Base-by-base conservation (phyloP, 2,329 filamentous ascomycete species). In the Ophiostoma sp. region DNA sequence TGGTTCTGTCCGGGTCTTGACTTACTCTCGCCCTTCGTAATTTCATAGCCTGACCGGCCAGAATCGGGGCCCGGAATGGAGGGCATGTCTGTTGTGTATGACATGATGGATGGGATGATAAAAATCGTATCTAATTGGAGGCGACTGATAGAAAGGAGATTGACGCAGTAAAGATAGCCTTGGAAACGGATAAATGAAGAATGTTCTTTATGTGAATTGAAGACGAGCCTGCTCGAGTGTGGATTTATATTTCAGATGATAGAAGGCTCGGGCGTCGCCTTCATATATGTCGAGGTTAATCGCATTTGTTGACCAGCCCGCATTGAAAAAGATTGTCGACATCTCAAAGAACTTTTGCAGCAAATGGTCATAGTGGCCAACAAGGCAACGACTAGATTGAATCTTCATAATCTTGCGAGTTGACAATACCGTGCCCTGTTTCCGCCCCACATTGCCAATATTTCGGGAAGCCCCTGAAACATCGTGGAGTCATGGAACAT, bases 1-100 rank as follows among this genome's bases (percentile, higher is more conserved):
- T 6, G 15, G 12, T 19, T 59, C 28, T n/a, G 4, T 3, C 3
- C 8, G 22, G 12, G 4, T 1, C 7, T 22, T 25, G 28, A 72
- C 73, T n/a, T 42, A 74, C 73, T 74, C 70, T 74, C 73, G 70
- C 73, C 73, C 36, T 74, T 74, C 19, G 73, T 72, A 39, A 74
- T 72, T 31, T 74, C 73, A 50, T 74, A 74, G 36, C 73, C 73
- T n/a, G 73, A 74, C 19, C 73, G 73, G 9, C 73, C 73, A 19
- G 57, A 48, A 12, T 74, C 70, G 2, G 48, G 33, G 8, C 73
- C 70, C 0, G 63, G 70, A 25, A 22, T 12, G 25, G 25, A 68
- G 15, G 64, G 19, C 2, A 3, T 39, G 1, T 36, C 55, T 2
- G 39, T 42, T 2, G 31, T 19, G 5, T 22, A 15, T 3, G 36